Base-by-base conservation (phyloP, 208 protist species). In the Acanthamoeba royreba region DNA sequence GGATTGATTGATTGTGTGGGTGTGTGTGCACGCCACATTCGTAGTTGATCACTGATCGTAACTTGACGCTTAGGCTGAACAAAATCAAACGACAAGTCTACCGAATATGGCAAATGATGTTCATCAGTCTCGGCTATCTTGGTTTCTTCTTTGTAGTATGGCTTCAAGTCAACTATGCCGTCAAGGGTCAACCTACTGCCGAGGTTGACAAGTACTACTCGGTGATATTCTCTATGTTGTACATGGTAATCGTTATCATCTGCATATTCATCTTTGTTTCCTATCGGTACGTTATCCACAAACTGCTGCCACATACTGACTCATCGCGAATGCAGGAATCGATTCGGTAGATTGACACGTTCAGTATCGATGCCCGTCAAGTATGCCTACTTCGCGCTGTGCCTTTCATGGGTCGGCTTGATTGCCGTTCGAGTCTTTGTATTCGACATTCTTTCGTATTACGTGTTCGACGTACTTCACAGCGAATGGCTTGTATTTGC, bases 41-140 rank as follows among this genome's bases (percentile, higher is more conserved):
- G 55, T 28, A 38, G 55, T 35, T 0, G 33, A 35, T 43, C 31
- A 53, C 19, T 17, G 13, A 53, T 3, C 35, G n/a, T 79, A 79
- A 79, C 31, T 25, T 58, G 13, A 7, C 7, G 33, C 5, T 28
- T 52, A 91, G 85, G 85, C 38, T 91, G 49, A 91, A 91, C 85
- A 91, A 91, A 52, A 91, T 91, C 55, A 91, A 91, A 52, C 49
- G 85, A 0, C 85, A 91, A 35, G 85, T 91, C n/a, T 91, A 91
- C 40, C 17, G 17, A 52, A 61, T 91, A n/a, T 91, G 85, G 85
- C 85, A 91, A 28, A 91, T 91, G 85, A n/a, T 15, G 17, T 49
- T 91, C 49, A 91, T 91, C 85, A 43, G 45, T 8, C 4, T 91
- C n/a, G 85, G 85, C 40, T 91, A 91, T 28, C 52, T 91, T 2